phyloP scores from a whole-genome alignment of 306 rosid genomes.

The Cicer yamashitae region DNA sequence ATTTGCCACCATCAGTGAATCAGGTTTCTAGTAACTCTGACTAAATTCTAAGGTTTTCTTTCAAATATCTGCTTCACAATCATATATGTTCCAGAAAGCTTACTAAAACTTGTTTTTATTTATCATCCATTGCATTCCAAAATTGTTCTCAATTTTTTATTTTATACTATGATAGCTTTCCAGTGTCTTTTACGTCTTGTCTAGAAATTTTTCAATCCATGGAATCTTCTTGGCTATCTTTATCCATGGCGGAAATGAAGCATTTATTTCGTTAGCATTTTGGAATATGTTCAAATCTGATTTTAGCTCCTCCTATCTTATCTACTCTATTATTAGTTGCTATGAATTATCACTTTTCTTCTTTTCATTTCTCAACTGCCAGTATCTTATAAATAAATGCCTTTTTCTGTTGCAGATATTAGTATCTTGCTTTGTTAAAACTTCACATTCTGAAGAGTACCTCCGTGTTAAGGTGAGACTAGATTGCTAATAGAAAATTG shows the following conservation, averaged over 20 bases:
- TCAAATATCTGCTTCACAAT: neutral
- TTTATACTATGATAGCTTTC: constrained; percentile 5
- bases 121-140: neutral
- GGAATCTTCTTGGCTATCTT: constrained; percentile 23
- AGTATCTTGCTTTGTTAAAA: constrained; percentile 95
- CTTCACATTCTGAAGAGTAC: constrained; percentile 93
- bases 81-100: constrained; percentile 20
- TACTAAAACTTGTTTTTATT: constrained; percentile 8
- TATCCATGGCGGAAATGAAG: constrained; percentile 20
- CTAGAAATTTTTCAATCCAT: constrained; percentile 5
- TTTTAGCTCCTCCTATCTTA: neutral
- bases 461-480: constrained; percentile 86
- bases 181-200: neutral
- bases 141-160: constrained; percentile 22
- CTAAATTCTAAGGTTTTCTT: neutral
- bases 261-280: constrained; percentile 13
- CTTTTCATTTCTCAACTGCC: constrained; percentile 26
- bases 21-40: no score
- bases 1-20: no score
- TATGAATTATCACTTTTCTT: constrained; percentile 12
- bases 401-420: constrained; percentile 70
- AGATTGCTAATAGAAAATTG: constrained; percentile 26
- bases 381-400: constrained; percentile 26
- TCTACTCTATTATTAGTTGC: constrained; percentile 6
- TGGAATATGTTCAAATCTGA: constrained; percentile 25